Percentiles rank a stretch among this genome's conserved stretches.
Conservation (phyloP, 768 basidiomycete genomes). For the Hemileccinum rubropunctum region DNA sequence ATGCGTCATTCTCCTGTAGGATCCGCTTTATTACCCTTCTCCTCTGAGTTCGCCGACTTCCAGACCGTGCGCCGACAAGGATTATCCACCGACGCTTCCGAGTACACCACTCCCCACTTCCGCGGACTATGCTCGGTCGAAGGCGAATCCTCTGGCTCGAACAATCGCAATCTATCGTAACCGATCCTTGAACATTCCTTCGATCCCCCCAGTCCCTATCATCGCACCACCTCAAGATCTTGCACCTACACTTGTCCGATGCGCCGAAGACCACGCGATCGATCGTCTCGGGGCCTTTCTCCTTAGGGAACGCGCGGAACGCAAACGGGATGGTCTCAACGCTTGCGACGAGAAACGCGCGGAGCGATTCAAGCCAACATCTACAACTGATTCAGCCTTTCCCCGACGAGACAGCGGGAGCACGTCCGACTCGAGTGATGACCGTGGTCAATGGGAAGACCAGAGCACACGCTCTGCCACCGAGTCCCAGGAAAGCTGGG, state of each 20-base stretch:
- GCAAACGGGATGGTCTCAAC: conserved; percentile 35
- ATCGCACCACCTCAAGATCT: conserved; percentile 49
- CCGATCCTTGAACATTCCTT: not conserved
- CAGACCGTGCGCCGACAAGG: not conserved
- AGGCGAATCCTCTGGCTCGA: conserved; percentile 22
- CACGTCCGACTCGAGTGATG: conserved; percentile 11
- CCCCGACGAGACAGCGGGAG: conserved; percentile 8
- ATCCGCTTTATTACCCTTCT: conserved; percentile 4
- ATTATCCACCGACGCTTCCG: conserved; percentile 23
- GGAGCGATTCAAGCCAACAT: not conserved
- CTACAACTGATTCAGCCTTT: not conserved
- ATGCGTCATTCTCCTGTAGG: conserved; percentile 9
- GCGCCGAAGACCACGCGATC: conserved; percentile 43
- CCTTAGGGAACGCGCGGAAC: conserved; percentile 37
- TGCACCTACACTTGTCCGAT: conserved; percentile 23
- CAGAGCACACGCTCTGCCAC: conserved; percentile 9
- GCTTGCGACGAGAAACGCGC: conserved; percentile 9
- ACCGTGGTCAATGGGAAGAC: conserved; percentile 17
- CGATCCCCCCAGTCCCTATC: conserved; percentile 41
- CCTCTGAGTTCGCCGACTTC: conserved; percentile 1
- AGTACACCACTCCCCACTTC: conserved; percentile 26
- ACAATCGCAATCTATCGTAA: conserved; percentile 13
- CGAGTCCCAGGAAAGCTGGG: conserved; percentile 22
- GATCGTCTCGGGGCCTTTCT: conserved; percentile 40
- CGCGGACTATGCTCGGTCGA: conserved; percentile 19